phyloP scores from a whole-genome alignment of 352 stramenopile species.

The Peronospora destructor region DNA sequence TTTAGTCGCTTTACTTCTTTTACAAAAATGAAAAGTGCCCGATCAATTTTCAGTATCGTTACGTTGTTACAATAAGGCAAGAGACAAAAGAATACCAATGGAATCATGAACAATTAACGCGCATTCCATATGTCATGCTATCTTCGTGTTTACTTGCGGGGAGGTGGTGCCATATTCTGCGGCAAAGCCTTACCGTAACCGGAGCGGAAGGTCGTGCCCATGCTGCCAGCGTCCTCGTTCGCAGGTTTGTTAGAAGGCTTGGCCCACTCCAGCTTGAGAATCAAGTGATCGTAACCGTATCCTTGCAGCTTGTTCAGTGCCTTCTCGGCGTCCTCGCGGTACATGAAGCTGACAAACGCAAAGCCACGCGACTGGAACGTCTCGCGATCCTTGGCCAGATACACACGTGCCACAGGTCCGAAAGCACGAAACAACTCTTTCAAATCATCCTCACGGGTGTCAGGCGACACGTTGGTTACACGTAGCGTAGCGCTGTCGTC shows the following conservation, averaged over 20 bases:
- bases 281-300: slow-evolving; percentile 99
- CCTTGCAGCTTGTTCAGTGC: slow-evolving; percentile 96
- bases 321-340: slow-evolving; percentile 92
- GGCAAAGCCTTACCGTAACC: slow-evolving; percentile 85
- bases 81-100: background rate
- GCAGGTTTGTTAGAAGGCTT: slow-evolving; percentile 90
- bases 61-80: background rate
- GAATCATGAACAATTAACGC: too few relatives aligned
- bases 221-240: slow-evolving; percentile 63
- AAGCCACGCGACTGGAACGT: slow-evolving; percentile 96
- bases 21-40: background rate
- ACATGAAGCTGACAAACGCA: slow-evolving; percentile 97
- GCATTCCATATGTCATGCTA: slow-evolving; percentile 4
- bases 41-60: background rate
- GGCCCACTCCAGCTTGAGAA: slow-evolving; percentile 99
- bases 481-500: slow-evolving; percentile 91
- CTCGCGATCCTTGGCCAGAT: slow-evolving; percentile 97
- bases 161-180: slow-evolving; percentile 73
- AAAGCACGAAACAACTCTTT: slow-evolving; percentile 98
- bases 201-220: slow-evolving; percentile 83
- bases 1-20: background rate
- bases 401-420: slow-evolving; percentile 94
- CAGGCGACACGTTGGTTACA: slow-evolving; percentile 98
- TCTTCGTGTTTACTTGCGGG: slow-evolving; percentile 54
- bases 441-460: slow-evolving; percentile 96